phyloP scores from a whole-genome alignment of 1,284 basidiomycete genomes.

The Sporisorium scitamineum region DNA sequence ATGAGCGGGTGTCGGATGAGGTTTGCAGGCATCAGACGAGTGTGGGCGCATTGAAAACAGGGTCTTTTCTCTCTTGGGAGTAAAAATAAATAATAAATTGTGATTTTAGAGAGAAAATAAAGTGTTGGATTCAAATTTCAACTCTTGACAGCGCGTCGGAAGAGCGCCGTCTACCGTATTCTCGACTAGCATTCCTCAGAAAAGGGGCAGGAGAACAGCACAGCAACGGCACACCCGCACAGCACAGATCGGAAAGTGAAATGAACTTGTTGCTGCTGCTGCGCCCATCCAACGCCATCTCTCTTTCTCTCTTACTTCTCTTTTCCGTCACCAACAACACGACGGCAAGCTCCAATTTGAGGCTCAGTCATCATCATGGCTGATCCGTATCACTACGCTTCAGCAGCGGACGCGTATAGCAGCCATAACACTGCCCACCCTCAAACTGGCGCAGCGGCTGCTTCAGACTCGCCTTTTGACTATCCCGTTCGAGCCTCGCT shows the following conservation, averaged over 20 bases:
- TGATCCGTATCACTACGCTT: constrained; percentile 34
- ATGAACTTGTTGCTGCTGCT: neutral
- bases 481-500: constrained; percentile 38
- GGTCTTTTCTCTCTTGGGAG: constrained; percentile 1
- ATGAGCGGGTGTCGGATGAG: neutral
- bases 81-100: too few species aligned
- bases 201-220: neutral
- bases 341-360: too few species aligned
- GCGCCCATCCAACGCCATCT: neutral
- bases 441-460: neutral
- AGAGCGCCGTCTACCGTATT: constrained; percentile 13
- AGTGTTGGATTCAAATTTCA: constrained; percentile 20
- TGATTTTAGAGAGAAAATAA: neutral
- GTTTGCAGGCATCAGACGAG: neutral
- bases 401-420: constrained; percentile 47
- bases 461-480: constrained; percentile 16
- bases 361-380: constrained; percentile 16
- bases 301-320: too few species aligned
- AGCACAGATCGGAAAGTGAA: neutral
- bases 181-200: neutral
- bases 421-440: neutral
- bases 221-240: neutral
- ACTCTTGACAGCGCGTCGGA: constrained; percentile 17
- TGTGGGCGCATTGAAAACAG: neutral
- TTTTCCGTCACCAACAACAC: constrained; percentile 9